These are phyloP conservation scores for Paecilomyces fulvus DNA, from an alignment of 2,329 filamentous ascomycete genomes.

Conservation along the genomic window DNA sequence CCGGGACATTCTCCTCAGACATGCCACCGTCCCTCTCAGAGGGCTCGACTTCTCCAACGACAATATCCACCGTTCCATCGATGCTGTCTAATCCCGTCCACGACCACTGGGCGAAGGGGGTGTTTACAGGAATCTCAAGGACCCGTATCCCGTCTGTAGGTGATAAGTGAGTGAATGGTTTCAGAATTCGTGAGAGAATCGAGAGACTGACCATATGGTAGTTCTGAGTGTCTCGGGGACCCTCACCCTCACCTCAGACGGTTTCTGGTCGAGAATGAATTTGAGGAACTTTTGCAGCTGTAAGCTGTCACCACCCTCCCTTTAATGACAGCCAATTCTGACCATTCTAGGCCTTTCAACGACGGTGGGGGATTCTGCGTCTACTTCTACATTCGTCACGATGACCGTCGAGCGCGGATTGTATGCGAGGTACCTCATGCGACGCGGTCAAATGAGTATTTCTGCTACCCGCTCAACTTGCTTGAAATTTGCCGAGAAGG, in stretches of 20 bases:
- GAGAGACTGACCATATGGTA: constrained; percentile 6
- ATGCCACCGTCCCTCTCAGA: constrained; percentile 23
- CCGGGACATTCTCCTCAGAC: constrained; percentile 18
- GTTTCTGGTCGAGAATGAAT: constrained; percentile 25
- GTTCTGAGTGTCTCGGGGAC: constrained; percentile 29
- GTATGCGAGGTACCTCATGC: constrained; percentile 41
- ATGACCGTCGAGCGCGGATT: constrained; percentile 46
- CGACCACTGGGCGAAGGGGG: constrained; percentile 35
- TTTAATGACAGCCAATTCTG: not conserved
- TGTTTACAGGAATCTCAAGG: constrained; percentile 25
- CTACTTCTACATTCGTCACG: constrained; percentile 43
- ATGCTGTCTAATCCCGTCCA: constrained; percentile 15
- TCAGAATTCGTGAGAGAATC: not conserved
- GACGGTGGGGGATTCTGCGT: constrained; percentile 36
- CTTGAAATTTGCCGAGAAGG: constrained; percentile 29
- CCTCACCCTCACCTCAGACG: constrained; percentile 17
- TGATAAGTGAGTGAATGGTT: constrained; percentile 20
- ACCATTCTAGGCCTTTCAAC: constrained; percentile 37
- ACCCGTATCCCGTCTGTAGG: constrained; percentile 21
- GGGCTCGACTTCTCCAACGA: constrained; percentile 25
- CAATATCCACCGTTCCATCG: constrained; percentile 23
- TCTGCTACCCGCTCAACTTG: constrained; percentile 44
- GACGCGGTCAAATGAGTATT: constrained; percentile 33
- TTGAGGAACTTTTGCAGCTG: constrained; percentile 31
- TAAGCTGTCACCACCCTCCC: constrained; percentile 12